phyloP scores from a whole-genome alignment of 1,139 yeast species.

The Nakaseomyces bracarensis region DNA sequence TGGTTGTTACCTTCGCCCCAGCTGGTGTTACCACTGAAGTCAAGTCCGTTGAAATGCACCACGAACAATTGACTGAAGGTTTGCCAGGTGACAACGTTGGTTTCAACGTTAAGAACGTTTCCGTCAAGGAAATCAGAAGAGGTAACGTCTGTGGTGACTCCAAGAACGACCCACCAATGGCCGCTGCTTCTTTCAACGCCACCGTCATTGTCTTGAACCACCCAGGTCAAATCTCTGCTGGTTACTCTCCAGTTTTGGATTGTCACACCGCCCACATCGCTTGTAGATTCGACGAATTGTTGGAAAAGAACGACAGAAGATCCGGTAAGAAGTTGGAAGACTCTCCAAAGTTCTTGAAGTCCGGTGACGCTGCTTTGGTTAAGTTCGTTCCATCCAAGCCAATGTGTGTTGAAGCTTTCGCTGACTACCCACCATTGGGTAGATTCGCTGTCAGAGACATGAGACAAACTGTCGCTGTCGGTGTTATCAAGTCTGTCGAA shows the following conservation, averaged over 20 bases:
- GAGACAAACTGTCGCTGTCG: conserved; percentile 99
- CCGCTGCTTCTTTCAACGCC: conserved; percentile 75
- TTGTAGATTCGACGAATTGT: conserved; percentile 76
- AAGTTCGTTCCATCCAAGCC: conserved; percentile 92
- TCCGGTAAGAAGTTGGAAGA: conserved; percentile 83
- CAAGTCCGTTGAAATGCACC: conserved; percentile 91
- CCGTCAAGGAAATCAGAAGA: conserved; percentile 90
- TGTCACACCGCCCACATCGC: conserved; percentile 81
- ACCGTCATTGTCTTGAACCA: conserved; percentile 87
- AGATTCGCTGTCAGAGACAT: conserved; percentile 99
- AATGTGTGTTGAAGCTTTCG: conserved; percentile 95
- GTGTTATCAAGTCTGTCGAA: conserved; percentile 98
- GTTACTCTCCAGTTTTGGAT: conserved; percentile 89
- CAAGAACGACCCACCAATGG: conserved; percentile 89
- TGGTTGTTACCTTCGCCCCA: conserved; percentile 86
- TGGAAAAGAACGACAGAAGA: conserved; percentile 91
- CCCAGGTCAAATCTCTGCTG: conserved; percentile 90
- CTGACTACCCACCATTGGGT: conserved; percentile 97
- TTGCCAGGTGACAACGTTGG: conserved; percentile 93
- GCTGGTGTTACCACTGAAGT: conserved; percentile 90
- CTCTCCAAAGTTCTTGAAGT: conserved; percentile 77
- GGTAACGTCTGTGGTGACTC: conserved; percentile 96
- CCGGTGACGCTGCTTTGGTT: conserved; percentile 92
- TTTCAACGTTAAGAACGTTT: conserved; percentile 90
- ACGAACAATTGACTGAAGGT: conserved; percentile 80